phyloP scores from a whole-genome alignment of 2,329 filamentous ascomycete genomes.

The Microdochium trichocladiopsis region DNA sequence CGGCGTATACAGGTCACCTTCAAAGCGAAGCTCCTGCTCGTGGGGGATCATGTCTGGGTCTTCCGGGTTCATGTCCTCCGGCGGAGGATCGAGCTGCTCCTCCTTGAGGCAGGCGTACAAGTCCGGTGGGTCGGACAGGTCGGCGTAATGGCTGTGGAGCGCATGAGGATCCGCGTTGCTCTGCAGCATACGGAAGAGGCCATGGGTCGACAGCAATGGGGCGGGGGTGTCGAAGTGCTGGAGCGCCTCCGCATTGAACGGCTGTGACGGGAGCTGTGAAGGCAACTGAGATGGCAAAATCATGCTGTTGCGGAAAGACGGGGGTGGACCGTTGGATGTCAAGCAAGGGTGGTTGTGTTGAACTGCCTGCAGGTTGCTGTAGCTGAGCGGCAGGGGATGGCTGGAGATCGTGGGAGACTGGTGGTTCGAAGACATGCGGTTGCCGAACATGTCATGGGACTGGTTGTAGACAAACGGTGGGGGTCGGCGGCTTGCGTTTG shows the following conservation, averaged over 20 bases:
- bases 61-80: constrained; percentile 73
- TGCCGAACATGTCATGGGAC: constrained; percentile 51
- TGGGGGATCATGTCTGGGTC: constrained; percentile 71
- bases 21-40: constrained; percentile 72
- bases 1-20: constrained; percentile 77
- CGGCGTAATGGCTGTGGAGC: constrained; percentile 63
- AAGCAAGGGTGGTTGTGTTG: constrained; percentile 41
- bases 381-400: constrained; percentile 43
- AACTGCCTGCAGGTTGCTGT: constrained; percentile 46
- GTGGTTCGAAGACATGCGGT: constrained; percentile 46
- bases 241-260: constrained; percentile 41
- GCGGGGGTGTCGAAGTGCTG: constrained; percentile 52
- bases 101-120: constrained; percentile 69
- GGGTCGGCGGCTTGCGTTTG: constrained; percentile 45
- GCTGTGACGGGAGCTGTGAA: constrained; percentile 41
- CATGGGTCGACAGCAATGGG: constrained; percentile 56
- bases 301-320: constrained; percentile 51
- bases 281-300: constrained; percentile 41
- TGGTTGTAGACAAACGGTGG: constrained; percentile 58
- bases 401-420: constrained; percentile 41
- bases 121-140: constrained; percentile 69
- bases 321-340: constrained; percentile 6
- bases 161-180: constrained; percentile 66
- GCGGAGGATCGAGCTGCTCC: constrained; percentile 65
- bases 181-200: constrained; percentile 66